phyloP scores from a whole-genome alignment of 176 grass and related monocot genomes.

The Lolium perenne region DNA sequence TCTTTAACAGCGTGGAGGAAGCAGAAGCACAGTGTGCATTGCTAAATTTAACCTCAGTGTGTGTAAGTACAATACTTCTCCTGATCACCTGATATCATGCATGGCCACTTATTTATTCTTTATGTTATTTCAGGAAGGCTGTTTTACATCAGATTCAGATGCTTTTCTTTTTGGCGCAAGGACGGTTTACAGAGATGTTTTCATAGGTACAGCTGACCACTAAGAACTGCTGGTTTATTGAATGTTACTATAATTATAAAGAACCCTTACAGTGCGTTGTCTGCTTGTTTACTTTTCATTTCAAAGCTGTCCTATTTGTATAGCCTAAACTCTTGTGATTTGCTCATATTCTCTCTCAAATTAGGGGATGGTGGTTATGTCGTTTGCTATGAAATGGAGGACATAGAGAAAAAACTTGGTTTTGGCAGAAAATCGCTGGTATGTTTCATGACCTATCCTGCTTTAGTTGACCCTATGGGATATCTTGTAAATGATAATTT shows the following conservation, averaged over 20 bases:
- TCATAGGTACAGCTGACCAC: constrained; percentile 61
- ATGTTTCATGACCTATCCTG: constrained; percentile 42
- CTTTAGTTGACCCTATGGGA: constrained; percentile 20
- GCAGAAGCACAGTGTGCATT: constrained; percentile 92
- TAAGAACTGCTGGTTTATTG: constrained; percentile 12
- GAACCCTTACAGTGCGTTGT: constrained; percentile 23
- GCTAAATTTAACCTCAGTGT: constrained; percentile 73
- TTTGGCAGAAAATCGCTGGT: constrained; percentile 94
- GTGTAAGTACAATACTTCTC: constrained; percentile 60
- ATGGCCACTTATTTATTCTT: constrained; percentile 34
- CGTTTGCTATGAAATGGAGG: constrained; percentile 90
- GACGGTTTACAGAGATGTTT: constrained; percentile 95
- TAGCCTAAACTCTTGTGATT: constrained; percentile 31
- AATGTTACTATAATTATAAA: neutral
- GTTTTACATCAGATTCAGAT: constrained; percentile 93
- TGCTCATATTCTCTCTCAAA: constrained; percentile 44
- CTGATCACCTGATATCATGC: constrained; percentile 4
- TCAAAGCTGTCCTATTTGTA: constrained; percentile 35
- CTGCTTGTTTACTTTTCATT: neutral
- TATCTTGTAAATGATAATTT: constrained; percentile 4
- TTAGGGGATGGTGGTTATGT: constrained; percentile 78
- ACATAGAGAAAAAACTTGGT: constrained; percentile 89
- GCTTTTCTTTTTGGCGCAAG: constrained; percentile 92
- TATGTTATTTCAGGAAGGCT: constrained; percentile 76
- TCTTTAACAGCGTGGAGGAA: constrained; percentile 78